Base-by-base conservation (phyloP, 345 rosid genomes). In the Leavenworthia alabamica region DNA sequence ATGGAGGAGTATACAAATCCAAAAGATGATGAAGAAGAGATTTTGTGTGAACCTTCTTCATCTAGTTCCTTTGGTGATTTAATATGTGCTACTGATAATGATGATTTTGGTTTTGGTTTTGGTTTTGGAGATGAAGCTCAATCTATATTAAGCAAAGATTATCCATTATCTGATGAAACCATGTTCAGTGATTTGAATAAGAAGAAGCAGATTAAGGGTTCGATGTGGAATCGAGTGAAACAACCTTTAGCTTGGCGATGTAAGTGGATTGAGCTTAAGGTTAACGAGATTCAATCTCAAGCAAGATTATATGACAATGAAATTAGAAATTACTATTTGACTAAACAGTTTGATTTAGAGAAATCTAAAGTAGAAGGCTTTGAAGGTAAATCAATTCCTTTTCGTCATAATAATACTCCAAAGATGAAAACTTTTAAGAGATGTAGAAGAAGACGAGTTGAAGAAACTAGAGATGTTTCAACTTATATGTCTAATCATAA, bases 51-150 rank as follows among this genome's bases (percentile, higher is more conserved):
- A 76, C 86, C 41, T 15, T 87, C 88, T 75, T 76, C 75, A 73
- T 83, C 86, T 4, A 86, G 95, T 64, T 92, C 98, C 55, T 92
- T 89, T 56, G 83, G 89, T 54, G 80, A 78, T 46, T 76, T 89
- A 3, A 28, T 55, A 16, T 79, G 82, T 42, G 75, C 37, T 62
- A 50, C 68, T 58, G 40, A 42, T 24, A 85, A 80, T 41, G 73
- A 73, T 36, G n/a, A n/a, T n/a, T n/a, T n/a, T n/a, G n/a, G n/a
- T n/a, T 36, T 36, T 73, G 70, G 54, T 68, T 56, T 61, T 8
- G 59, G 20, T 15, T 24, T 51, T 55, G 75, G 72, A 73, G 88
- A 80, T 75, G 88, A 62, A 27, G 74, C 88, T 36, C 86, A 86
- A 16, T 92, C 98, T 0, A 60, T 53, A 35, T 44, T 77, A 24